A percentile compares a stretch with the other conserved stretches of the same genome.
Evolutionary conservation across 2,329 filamentous ascomycete genomes (phyloP).

Genomic region (Lasiodiplodia sp.): DNA sequence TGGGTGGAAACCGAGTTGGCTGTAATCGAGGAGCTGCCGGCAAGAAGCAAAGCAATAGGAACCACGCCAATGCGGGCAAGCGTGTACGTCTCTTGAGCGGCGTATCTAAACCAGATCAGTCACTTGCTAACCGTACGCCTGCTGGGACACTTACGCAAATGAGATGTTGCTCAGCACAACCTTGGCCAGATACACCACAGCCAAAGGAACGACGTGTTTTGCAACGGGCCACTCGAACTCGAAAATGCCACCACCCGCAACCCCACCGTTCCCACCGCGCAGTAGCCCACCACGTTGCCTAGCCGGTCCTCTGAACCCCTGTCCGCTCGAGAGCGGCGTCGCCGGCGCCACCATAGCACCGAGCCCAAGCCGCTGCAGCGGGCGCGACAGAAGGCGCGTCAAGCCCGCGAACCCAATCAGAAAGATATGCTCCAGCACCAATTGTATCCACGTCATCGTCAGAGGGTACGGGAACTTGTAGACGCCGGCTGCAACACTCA

Average conservation of each 20-base stretch:
- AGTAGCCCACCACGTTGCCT: constrained; percentile 35
- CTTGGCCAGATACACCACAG: constrained; percentile 59
- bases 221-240: constrained; percentile 59
- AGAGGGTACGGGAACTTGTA: constrained; percentile 62
- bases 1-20: constrained; percentile 57
- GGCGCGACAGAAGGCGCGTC: constrained; percentile 53
- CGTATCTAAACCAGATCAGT: constrained; percentile 48
- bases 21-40: constrained; percentile 55
- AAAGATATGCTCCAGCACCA: constrained; percentile 58
- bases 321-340: constrained; percentile 42
- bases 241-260: constrained; percentile 62
- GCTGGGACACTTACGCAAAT: constrained; percentile 51
- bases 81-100: constrained; percentile 60
- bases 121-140: constrained; percentile 3
- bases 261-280: constrained; percentile 54
- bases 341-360: constrained; percentile 55
- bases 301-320: constrained; percentile 36
- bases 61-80: constrained; percentile 60
- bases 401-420: constrained; percentile 57
- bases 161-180: constrained; percentile 62
- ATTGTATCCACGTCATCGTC: constrained; percentile 58
- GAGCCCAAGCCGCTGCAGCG: constrained; percentile 53
- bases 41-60: constrained; percentile 58
- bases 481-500: constrained; percentile 48
- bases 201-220: constrained; percentile 57